Conservation (phyloP, 164 flowering plant genomes). For the Akebia trifoliata region DNA sequence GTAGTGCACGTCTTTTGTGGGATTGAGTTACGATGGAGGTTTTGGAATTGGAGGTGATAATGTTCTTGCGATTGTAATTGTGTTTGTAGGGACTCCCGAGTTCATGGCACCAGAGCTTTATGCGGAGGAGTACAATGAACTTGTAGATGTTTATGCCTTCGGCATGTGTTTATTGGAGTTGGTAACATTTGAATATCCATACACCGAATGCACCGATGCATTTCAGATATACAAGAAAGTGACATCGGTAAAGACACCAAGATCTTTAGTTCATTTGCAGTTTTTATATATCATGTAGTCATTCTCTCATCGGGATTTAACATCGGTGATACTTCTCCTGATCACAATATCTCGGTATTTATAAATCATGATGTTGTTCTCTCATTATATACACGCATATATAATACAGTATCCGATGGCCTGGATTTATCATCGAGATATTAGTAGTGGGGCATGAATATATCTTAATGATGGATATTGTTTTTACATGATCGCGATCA, state of each 20-base stretch:
- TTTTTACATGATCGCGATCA: too few relatives aligned
- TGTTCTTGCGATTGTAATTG: not conserved
- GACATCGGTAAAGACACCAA: constrained; percentile 53
- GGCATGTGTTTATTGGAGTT: constrained; percentile 97
- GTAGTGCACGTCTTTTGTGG: constrained; percentile 4
- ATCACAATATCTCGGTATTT: too few relatives aligned
- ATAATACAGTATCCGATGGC: too few relatives aligned
- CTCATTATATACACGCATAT: too few relatives aligned
- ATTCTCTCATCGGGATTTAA: too few relatives aligned
- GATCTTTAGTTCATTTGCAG: not conserved
- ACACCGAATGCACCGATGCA: constrained; percentile 85
- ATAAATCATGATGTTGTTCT: too few relatives aligned
- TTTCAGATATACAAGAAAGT: constrained; percentile 98
- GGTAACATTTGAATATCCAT: constrained; percentile 94
- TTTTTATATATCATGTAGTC: too few relatives aligned
- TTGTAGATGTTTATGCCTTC: constrained; percentile 95
- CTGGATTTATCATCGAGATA: too few relatives aligned
- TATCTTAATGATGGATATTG: too few relatives aligned
- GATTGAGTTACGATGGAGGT: constrained; percentile 3
- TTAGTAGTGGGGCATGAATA: too few relatives aligned
- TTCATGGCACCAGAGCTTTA: constrained; percentile 99
- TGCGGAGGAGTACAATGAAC: constrained; percentile 95
- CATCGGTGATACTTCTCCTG: too few relatives aligned
- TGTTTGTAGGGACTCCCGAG: constrained; percentile 76
- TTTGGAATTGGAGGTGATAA: not conserved